Conservation (phyloP, 2,329 filamentous ascomycete genomes). For the Aspergillus sergii region DNA sequence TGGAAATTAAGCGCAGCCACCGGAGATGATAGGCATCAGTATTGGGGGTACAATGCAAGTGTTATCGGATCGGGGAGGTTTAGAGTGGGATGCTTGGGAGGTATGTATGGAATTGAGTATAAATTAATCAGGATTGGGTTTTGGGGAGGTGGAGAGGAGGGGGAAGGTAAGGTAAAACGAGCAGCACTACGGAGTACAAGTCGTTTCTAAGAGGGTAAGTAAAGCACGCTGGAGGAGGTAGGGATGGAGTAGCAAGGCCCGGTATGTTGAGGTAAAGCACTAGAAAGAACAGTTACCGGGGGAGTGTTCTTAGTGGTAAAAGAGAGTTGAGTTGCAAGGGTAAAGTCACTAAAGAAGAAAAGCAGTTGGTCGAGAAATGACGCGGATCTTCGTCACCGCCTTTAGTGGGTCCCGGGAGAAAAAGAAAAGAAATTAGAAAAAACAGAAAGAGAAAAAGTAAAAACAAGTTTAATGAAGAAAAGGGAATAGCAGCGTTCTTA, state of each 20-base stretch:
- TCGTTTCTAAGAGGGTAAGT: not conserved
- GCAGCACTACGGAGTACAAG: not conserved
- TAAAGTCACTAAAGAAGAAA: constrained; percentile 9
- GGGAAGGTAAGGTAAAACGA: constrained; percentile 1
- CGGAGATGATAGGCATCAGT: constrained; percentile 17
- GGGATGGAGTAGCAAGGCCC: not conserved
- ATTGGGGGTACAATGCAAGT: constrained; percentile 9
- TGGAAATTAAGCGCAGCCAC: constrained; percentile 14
- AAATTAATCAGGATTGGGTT: not conserved
- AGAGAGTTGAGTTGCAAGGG: constrained; percentile 11
- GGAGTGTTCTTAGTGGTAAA: constrained; percentile 7
- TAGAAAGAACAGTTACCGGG: constrained; percentile 12
- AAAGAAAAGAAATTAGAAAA: not conserved
- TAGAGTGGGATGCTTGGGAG: not conserved
- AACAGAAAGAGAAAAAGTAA: not conserved
- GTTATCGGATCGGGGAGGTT: constrained; percentile 5
- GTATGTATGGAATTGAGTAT: not conserved
- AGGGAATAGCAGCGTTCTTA: not conserved
- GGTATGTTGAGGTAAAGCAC: constrained; percentile 2
- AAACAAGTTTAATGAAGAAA: not conserved
- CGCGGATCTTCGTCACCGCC: constrained; percentile 28
- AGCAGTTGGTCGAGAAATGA: constrained; percentile 16
- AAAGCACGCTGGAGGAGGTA: too few species aligned
- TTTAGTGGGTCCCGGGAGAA: constrained; percentile 12
- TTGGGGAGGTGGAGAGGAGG: not conserved